Conservation (phyloP, 805 yeast species). For the Lachancea quebecensis region DNA sequence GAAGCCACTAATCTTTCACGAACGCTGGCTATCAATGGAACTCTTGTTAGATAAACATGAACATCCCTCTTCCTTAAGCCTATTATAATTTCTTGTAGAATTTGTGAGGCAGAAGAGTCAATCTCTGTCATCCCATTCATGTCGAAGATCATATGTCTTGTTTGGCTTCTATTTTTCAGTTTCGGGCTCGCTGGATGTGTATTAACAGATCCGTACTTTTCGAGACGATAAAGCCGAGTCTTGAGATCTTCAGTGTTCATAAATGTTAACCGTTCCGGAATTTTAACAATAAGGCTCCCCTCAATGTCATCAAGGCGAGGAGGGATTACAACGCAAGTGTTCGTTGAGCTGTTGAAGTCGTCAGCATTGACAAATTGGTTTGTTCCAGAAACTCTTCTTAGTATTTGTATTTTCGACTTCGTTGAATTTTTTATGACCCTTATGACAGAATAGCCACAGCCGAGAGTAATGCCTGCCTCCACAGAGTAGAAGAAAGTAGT, state of each 20-base stretch:
- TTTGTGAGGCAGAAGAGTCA: conserved; percentile 76
- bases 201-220: conserved; percentile 65
- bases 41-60: conserved; percentile 53
- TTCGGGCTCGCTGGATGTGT: conserved; percentile 71
- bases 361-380: conserved; percentile 66
- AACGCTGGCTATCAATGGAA: conserved; percentile 43
- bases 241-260: conserved; percentile 77
- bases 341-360: conserved; percentile 39
- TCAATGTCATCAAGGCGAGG: conserved; percentile 42
- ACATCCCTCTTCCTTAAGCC: conserved; percentile 50
- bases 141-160: conserved; percentile 62
- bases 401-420: conserved; percentile 73
- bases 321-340: conserved; percentile 6
- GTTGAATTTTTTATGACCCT: conserved; percentile 78
- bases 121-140: conserved; percentile 74
- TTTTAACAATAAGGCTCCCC: conserved; percentile 69
- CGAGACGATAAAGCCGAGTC: conserved; percentile 59
- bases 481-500: conserved; percentile 68
- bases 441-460: conserved; percentile 71
- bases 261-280: conserved; percentile 85
- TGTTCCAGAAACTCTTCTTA: conserved; percentile 61
- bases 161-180: conserved; percentile 37
- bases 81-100: conserved; percentile 51
- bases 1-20: conserved; percentile 45
- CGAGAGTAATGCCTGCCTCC: conserved; percentile 86